A percentile compares a stretch with the other conserved stretches of the same genome.
Conservation (phyloP, 192 early-diverging fungal species). For the Pecoramyces ruminantium region DNA sequence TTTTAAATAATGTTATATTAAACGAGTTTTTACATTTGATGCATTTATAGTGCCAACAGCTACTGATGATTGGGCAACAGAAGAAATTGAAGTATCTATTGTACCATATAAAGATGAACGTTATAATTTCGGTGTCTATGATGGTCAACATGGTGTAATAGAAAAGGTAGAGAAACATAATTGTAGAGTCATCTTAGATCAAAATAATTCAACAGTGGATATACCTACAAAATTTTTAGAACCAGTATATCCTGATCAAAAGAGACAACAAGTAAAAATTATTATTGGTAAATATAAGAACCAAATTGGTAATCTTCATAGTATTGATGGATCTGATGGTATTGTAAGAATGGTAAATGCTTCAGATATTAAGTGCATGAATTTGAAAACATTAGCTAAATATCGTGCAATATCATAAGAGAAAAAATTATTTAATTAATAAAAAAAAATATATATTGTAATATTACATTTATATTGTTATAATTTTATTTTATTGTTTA, state of each 20-base stretch:
- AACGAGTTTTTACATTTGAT: too few relatives aligned
- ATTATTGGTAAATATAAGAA: constrained; percentile 39
- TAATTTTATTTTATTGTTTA: too few relatives aligned
- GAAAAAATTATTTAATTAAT: too few relatives aligned
- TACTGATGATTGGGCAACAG: constrained; percentile 28
- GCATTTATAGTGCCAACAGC: constrained; percentile 18
- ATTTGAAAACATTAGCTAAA: not conserved
- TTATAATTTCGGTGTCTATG: constrained; percentile 14
- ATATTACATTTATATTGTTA: too few relatives aligned
- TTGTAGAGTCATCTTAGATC: constrained; percentile 20
- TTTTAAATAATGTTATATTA: too few relatives aligned
- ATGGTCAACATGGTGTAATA: constrained; percentile 28
- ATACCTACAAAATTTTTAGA: constrained; percentile 18
- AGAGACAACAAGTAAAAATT: constrained; percentile 56
- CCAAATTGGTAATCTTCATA: not conserved
- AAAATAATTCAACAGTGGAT: constrained; percentile 9
- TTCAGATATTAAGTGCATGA: not conserved
- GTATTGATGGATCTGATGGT: not conserved
- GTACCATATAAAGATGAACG: constrained; percentile 6
- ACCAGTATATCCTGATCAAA: constrained; percentile 34
- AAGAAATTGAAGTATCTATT: constrained; percentile 30
- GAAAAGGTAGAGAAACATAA: constrained; percentile 24
- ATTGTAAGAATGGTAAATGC: not conserved
- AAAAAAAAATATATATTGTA: too few relatives aligned
- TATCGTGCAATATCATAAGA: not conserved